Evolutionary conservation across 129 eudicot genomes (phyloP).

Genomic region (Pseudognaphalium luteoalbum): DNA sequence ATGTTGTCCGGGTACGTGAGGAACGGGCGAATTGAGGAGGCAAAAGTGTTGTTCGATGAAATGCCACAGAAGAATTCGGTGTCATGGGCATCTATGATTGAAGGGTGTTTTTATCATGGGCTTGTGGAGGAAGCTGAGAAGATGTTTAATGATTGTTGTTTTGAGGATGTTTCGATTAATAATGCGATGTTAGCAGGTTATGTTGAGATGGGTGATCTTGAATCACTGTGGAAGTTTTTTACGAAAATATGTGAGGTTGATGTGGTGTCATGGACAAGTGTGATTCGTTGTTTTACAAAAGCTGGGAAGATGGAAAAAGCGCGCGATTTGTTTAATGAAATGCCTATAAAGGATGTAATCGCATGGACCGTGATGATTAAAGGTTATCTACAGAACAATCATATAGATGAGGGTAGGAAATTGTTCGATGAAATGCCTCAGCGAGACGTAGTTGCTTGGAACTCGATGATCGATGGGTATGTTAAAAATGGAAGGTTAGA

Average conservation of each 20-base stretch:
- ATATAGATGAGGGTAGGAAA: conserved; percentile 41
- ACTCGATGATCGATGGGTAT: conserved; percentile 62
- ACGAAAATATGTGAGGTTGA: conserved; percentile 43
- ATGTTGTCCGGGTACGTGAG: conserved; percentile 66
- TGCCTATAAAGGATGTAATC: conserved; percentile 47
- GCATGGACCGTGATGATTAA: conserved; percentile 54
- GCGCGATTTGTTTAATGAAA: conserved; percentile 38
- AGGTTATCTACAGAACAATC: conserved; percentile 40
- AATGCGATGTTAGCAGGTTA: conserved; percentile 62
- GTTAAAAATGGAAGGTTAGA: conserved; percentile 38
- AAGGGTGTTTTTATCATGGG: conserved; percentile 52
- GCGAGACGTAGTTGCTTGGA: conserved; percentile 63
- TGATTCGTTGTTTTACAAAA: conserved; percentile 42
- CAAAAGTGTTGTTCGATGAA: conserved; percentile 46
- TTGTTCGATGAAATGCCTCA: conserved; percentile 47
- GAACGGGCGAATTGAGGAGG: conserved; percentile 38
- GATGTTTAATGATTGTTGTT: conserved; percentile 36
- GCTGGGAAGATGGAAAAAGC: conserved; percentile 49
- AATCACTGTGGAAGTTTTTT: conserved; percentile 48
- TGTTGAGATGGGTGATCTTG: conserved; percentile 46
- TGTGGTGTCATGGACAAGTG: conserved; percentile 70
- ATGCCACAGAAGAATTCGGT: conserved; percentile 50
- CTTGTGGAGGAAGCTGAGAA: conserved; percentile 45
- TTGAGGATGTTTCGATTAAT: conserved; percentile 42
- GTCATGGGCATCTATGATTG: conserved; percentile 52